These are phyloP conservation scores for Zopfia rhizophila DNA, from an alignment of 2,329 filamentous ascomycete species.

Conservation along the genomic window DNA sequence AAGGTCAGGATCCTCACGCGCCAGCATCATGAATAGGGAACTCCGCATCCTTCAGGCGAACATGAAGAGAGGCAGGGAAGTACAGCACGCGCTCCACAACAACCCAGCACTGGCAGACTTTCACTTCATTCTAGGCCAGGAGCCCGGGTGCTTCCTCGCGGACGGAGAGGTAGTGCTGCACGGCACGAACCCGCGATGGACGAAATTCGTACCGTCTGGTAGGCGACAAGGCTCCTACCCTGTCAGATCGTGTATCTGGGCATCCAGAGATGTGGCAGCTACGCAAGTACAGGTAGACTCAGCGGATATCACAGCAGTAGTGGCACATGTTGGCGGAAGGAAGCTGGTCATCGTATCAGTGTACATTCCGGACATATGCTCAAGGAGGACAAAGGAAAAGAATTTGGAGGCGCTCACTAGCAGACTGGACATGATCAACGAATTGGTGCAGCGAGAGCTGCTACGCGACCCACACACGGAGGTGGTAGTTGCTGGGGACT, in stretches of 20 bases:
- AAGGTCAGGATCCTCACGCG: slow-evolving; percentile 13
- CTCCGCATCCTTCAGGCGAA: slow-evolving; percentile 20
- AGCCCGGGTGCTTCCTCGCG: slow-evolving; percentile 15
- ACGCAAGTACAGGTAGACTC: slow-evolving; percentile 17
- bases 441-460: slow-evolving; percentile 17
- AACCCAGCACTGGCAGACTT: slow-evolving; percentile 17
- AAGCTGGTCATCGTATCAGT: slow-evolving; percentile 18
- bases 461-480: slow-evolving; percentile 21
- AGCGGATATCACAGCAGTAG: slow-evolving; percentile 17
- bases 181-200: slow-evolving; percentile 13
- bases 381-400: slow-evolving; percentile 13
- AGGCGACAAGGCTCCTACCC: slow-evolving; percentile 8
- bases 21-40: slow-evolving; percentile 20
- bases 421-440: slow-evolving; percentile 17
- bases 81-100: slow-evolving; percentile 21
- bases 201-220: slow-evolving; percentile 8
- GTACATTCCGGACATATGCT: slow-evolving; percentile 15
- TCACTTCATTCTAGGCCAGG: slow-evolving; percentile 19
- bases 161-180: slow-evolving; percentile 10
- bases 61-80: slow-evolving; percentile 17
- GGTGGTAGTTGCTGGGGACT: slow-evolving; percentile 22
- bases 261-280: slow-evolving; percentile 11
- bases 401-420: slow-evolving; percentile 13
- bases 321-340: slow-evolving; percentile 11
- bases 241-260: slow-evolving; percentile 12